Base-by-base conservation (phyloP, 148 eudicot species). In the Diospyros lotus region DNA sequence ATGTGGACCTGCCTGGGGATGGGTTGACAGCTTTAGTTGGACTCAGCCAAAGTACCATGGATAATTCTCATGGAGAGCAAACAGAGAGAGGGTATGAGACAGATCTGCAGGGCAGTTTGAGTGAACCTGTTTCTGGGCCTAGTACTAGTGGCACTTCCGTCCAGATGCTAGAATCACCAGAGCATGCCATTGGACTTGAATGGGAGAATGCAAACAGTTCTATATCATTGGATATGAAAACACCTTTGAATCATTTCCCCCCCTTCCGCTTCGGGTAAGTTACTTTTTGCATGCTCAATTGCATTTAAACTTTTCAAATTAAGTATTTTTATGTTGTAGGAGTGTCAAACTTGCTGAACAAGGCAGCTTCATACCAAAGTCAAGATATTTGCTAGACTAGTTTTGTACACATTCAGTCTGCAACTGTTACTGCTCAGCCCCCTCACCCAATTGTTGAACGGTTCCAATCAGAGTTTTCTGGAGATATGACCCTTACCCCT, bases 11-110 rank as follows among this genome's bases (percentile, higher is more conserved):
- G 76, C 82, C 87, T 73, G 96, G 98, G 76, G 97, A 91, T 78
- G 98, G 99, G 59, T 86, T 96, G 76, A 96, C 98, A 41, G 99
- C 93, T 81, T 83, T 96, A 84, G 98, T 96, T 84, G 99, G 99
- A 75, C 87, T 95, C 59, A 93, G 97, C 85, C 91, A 93, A 68
- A 97, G 91, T 76, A 84, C 75, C 84, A 66, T 64, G 41, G 76
- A 74, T 59, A 83, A 76, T 77, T 75, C 77, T 78, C 86, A 80
- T 72, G 91, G 78, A 69, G 91, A 84, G 71, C 91, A 83, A 72
- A 75, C 84, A 9, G 86, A 83, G 66, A 85, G 89, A 76, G 87
- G 80, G 60, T 86, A 80, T 71, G 91, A 87, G 77, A 77, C 83
- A 62, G 88, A 81, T 83, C n/a, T 58, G 51, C 87, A 82, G 62